phyloP scores from a whole-genome alignment of 2,329 filamentous ascomycete species.

The Trichoderma asperellum region DNA sequence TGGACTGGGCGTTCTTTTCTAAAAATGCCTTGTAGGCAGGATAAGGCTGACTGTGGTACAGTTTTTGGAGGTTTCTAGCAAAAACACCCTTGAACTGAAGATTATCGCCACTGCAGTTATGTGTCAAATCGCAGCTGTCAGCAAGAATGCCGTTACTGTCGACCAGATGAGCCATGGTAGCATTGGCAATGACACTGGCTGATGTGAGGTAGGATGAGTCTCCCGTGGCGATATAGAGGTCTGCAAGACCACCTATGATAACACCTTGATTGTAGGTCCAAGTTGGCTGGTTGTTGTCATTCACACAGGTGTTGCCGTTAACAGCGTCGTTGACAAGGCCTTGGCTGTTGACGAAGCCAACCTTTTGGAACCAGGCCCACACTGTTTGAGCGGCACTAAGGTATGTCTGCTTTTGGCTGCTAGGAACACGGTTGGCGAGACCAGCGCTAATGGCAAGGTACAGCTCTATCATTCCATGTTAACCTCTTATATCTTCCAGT shows the following conservation, averaged over 20 bases:
- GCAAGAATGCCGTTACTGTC: conserved; percentile 52
- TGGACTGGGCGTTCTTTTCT: conserved; percentile 28
- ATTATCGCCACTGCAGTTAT: conserved; percentile 53
- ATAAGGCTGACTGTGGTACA: conserved; percentile 20
- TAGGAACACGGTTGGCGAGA: conserved; percentile 52
- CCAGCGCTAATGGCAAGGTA: conserved; percentile 57
- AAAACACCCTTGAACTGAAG: conserved; percentile 65
- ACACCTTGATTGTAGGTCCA: conserved; percentile 64
- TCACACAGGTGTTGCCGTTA: conserved; percentile 39
- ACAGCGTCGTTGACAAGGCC: conserved; percentile 60
- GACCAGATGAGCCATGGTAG: conserved; percentile 52
- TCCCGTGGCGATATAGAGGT: conserved; percentile 51
- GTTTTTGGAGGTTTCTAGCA: conserved; percentile 23
- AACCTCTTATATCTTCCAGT: background rate
- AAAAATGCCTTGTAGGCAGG: conserved; percentile 28
- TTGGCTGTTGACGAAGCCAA: conserved; percentile 55
- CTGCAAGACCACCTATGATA: conserved; percentile 44
- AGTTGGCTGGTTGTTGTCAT: conserved; percentile 30
- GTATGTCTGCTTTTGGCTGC: conserved; percentile 47
- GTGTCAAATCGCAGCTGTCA: conserved; percentile 41
- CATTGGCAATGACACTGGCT: conserved; percentile 53
- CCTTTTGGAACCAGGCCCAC: conserved; percentile 57
- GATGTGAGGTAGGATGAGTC: conserved; percentile 44
- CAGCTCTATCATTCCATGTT: conserved; percentile 46
- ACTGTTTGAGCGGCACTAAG: conserved; percentile 51